A percentile compares a stretch with the other conserved stretches of the same genome.
phyloP scores from a whole-genome alignment of 2,329 filamentous ascomycete species.

The Exophiala aquamarina region DNA sequence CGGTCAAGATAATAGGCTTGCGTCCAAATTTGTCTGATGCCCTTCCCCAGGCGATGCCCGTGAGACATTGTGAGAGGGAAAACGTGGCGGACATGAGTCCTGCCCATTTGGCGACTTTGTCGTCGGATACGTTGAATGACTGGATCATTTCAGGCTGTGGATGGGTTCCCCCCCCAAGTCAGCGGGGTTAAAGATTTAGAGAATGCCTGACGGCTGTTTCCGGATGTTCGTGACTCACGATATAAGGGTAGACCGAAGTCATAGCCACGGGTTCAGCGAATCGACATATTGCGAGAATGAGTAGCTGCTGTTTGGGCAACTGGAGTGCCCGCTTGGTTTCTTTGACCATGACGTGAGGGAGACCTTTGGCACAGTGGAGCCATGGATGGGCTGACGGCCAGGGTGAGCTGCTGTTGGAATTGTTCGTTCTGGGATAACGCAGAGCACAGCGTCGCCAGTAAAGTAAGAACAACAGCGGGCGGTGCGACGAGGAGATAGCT shows the following conservation, averaged over 20 bases:
- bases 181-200: conserved; percentile 2
- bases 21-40: conserved; percentile 77
- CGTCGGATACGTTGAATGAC: conserved; percentile 69
- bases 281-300: conserved; percentile 75
- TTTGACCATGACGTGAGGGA: conserved; percentile 20
- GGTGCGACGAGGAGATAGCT: too few species aligned
- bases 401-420: too few species aligned
- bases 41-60: conserved; percentile 73
- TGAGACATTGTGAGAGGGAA: conserved; percentile 69
- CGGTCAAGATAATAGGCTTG: conserved; percentile 76
- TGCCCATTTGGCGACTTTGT: conserved; percentile 78
- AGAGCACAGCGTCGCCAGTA: too few species aligned
- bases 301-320: conserved; percentile 73
- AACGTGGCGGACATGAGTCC: conserved; percentile 72
- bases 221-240: conserved; percentile 38
- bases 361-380: conserved; percentile 4
- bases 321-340: conserved; percentile 46
- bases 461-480: too few species aligned
- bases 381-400: too few species aligned
- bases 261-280: conserved; percentile 71
- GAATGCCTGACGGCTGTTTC: not conserved
- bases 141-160: conserved; percentile 75
- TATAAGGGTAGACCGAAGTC: conserved; percentile 68
- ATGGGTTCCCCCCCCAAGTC: not conserved
- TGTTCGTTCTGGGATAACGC: too few species aligned